phyloP scores from a whole-genome alignment of 768 basidiomycete genomes.

The Sutorius australiensis region DNA sequence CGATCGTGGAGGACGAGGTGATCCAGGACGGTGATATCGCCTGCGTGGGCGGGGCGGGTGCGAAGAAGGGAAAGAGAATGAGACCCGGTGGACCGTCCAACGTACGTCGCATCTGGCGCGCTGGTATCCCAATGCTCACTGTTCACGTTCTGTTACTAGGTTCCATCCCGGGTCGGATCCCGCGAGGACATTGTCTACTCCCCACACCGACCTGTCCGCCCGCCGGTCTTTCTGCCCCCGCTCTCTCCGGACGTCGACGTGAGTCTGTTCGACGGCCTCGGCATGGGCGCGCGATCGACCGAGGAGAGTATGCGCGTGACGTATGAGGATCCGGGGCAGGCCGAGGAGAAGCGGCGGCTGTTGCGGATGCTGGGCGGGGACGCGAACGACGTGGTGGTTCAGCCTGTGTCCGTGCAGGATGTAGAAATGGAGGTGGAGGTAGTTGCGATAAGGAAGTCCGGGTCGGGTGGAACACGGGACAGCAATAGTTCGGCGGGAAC shows the following conservation, averaged over 20 bases:
- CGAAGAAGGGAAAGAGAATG: slow-evolving; percentile 34
- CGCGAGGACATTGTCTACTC: slow-evolving; percentile 21
- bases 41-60: slow-evolving; percentile 8
- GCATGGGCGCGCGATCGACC: slow-evolving; percentile 15
- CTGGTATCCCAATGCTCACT: background rate
- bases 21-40: slow-evolving; percentile 9
- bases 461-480: too few relatives aligned
- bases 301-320: slow-evolving; percentile 54
- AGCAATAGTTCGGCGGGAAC: too few relatives aligned
- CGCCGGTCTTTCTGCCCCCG: background rate
- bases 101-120: slow-evolving; percentile 20
- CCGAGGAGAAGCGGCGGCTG: slow-evolving; percentile 53
- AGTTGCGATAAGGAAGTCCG: background rate
- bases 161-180: slow-evolving; percentile 38
- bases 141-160: background rate
- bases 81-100: slow-evolving; percentile 36
- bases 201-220: slow-evolving; percentile 5
- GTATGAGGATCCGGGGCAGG: slow-evolving; percentile 67
- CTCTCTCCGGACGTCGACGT: slow-evolving; percentile 24
- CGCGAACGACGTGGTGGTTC: too few relatives aligned
- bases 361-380: slow-evolving; percentile 46
- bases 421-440: background rate
- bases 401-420: background rate
- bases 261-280: slow-evolving; percentile 26
- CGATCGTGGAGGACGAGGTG: slow-evolving; percentile 36